phyloP scores from a whole-genome alignment of 2,329 filamentous ascomycete species.

The Xylaria digitata region DNA sequence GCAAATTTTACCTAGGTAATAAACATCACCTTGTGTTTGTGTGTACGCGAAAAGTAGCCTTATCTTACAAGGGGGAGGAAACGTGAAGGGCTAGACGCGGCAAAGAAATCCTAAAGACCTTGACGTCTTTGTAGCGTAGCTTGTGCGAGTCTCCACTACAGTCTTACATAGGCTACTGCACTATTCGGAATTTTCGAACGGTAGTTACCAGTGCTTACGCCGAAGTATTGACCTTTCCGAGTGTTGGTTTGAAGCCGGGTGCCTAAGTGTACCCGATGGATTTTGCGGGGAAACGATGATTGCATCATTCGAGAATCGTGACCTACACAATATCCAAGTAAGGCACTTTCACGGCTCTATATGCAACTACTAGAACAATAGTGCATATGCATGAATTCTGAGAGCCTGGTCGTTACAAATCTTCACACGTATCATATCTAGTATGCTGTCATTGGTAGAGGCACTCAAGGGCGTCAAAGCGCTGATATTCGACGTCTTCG shows the following conservation, averaged over 20 bases:
- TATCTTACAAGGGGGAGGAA: not conserved
- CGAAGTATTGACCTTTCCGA: not conserved
- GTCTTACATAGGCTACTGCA: no score
- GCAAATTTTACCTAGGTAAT: not conserved
- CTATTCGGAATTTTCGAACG: not conserved
- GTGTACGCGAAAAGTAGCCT: not conserved
- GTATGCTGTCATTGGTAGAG: slow-evolving; percentile 31
- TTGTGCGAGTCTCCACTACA: not conserved
- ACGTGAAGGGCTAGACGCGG: not conserved
- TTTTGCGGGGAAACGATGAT: slow-evolving; percentile 22
- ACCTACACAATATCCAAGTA: not conserved
- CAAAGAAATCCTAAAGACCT: not conserved
- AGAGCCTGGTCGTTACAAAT: slow-evolving; percentile 2
- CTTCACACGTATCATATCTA: not conserved
- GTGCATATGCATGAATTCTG: not conserved
- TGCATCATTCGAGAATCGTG: slow-evolving; percentile 14
- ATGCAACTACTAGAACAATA: not conserved
- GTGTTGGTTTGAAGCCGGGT: not conserved
- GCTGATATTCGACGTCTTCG: slow-evolving; percentile 81
- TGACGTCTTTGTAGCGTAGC: not conserved
- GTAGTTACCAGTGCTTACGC: not conserved
- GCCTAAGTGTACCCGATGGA: slow-evolving; percentile 3
- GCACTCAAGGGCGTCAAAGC: slow-evolving; percentile 59
- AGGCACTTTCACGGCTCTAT: not conserved
- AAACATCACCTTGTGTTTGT: not conserved